Percentiles rank a stretch among this genome's conserved stretches.
These are phyloP conservation scores for Sclerotinia sclerotiorum DNA, from an alignment of 2,329 filamentous ascomycete genomes.

Conservation along the genomic window DNA sequence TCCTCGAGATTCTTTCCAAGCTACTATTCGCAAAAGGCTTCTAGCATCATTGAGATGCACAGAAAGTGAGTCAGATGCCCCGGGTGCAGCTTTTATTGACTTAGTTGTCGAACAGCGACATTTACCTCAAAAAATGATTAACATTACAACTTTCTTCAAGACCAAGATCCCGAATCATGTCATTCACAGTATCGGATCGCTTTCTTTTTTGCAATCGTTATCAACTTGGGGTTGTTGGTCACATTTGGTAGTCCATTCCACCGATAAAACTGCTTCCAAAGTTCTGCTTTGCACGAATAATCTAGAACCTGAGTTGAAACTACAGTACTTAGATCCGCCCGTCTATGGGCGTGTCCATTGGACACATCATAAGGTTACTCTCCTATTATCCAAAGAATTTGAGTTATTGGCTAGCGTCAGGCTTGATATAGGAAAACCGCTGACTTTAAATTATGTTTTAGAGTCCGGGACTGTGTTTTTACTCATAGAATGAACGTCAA, in stretches of 20 bases:
- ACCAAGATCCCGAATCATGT: slow-evolving; percentile 50
- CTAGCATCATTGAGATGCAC: slow-evolving; percentile 32
- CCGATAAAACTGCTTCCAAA: slow-evolving; percentile 51
- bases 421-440: background rate
- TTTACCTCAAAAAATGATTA: slow-evolving; percentile 51
- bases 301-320: slow-evolving; percentile 6
- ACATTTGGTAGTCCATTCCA: slow-evolving; percentile 52
- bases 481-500: background rate
- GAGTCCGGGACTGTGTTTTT: background rate
- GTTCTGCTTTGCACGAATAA: background rate
- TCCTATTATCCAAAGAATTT: slow-evolving; percentile 26
- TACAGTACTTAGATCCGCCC: slow-evolving; percentile 34
- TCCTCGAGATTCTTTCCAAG: background rate
- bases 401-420: background rate
- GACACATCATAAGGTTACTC: slow-evolving; percentile 28
- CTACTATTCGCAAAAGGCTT: slow-evolving; percentile 30
- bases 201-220: slow-evolving; percentile 51
- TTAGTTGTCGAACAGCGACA: background rate
- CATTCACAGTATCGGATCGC: slow-evolving; percentile 50
- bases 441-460: background rate
- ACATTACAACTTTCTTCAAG: slow-evolving; percentile 53
- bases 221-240: slow-evolving; percentile 41
- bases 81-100: slow-evolving; percentile 28
- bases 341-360: background rate
- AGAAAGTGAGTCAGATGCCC: slow-evolving; percentile 23